Evolutionary conservation across 2,329 filamentous ascomycete species (phyloP).

Genomic region (Fusarium succisae): DNA sequence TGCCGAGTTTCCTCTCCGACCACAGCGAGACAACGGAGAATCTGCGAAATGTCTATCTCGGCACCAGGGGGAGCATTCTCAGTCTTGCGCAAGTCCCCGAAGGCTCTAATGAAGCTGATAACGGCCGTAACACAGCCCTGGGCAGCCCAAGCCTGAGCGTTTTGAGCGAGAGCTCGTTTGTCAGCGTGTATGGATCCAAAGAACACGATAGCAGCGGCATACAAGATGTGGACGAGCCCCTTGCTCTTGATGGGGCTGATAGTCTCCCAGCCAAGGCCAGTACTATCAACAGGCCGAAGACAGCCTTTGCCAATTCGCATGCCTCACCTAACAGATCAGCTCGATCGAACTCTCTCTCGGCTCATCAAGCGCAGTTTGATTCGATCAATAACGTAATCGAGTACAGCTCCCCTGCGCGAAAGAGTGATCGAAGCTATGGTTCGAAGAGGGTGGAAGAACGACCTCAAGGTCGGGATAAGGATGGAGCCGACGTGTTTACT

Average conservation of each 20-base stretch:
- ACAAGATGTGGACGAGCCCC: slow-evolving; percentile 44
- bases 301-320: slow-evolving; percentile 29
- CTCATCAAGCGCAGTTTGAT: slow-evolving; percentile 50
- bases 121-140: slow-evolving; percentile 48
- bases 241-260: slow-evolving; percentile 43
- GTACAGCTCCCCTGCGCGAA: slow-evolving; percentile 59
- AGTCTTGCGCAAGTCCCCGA: slow-evolving; percentile 61
- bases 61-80: slow-evolving; percentile 57
- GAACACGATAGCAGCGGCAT: slow-evolving; percentile 38
- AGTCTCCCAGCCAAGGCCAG: slow-evolving; percentile 24
- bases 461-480: slow-evolving; percentile 44
- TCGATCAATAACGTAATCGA: slow-evolving; percentile 59
- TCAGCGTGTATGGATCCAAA: slow-evolving; percentile 69
- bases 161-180: slow-evolving; percentile 73
- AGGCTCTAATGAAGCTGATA: slow-evolving; percentile 41
- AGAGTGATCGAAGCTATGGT: slow-evolving; percentile 52
- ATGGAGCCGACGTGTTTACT: slow-evolving; percentile 22
- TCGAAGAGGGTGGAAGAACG: slow-evolving; percentile 45
- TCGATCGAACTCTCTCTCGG: slow-evolving; percentile 47
- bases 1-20: slow-evolving; percentile 74
- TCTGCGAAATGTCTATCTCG: slow-evolving; percentile 67
- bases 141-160: slow-evolving; percentile 70
- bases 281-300: slow-evolving; percentile 34
- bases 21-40: slow-evolving; percentile 68
- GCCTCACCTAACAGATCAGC: slow-evolving; percentile 12